Percentiles rank a stretch among this genome's conserved stretches.
Evolutionary conservation across 2,329 filamentous ascomycete species (phyloP).

Genomic region (Ophiocordyceps camponoti-rufipedis): DNA sequence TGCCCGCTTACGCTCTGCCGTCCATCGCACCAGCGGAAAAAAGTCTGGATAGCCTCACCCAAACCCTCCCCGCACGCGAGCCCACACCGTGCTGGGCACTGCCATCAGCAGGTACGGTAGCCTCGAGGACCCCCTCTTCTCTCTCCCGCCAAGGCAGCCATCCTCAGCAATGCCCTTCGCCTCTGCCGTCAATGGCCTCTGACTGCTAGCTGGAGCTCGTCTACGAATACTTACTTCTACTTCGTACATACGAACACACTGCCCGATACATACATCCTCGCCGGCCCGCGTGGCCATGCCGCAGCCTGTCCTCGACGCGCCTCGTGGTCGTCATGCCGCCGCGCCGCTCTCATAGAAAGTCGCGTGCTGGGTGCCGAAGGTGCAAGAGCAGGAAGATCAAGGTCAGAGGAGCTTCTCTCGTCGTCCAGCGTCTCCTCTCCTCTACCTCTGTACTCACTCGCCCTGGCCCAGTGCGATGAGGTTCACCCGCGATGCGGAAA

Average conservation of each 20-base stretch:
- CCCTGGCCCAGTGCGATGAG: slow-evolving; percentile 38
- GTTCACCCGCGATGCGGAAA: slow-evolving; percentile 46
- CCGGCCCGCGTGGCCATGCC: slow-evolving; percentile 6
- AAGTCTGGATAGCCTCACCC: no score
- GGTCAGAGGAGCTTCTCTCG: slow-evolving; percentile 18
- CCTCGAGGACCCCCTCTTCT: background rate
- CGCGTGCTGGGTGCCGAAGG: slow-evolving; percentile 43
- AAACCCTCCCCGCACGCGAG: no score
- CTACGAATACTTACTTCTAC: no score
- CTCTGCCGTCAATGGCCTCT: background rate
- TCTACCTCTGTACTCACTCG: no score
- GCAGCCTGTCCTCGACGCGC: slow-evolving; percentile 5
- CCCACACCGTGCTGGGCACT: no score
- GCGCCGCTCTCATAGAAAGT: slow-evolving; percentile 51
- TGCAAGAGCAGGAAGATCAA: slow-evolving; percentile 56
- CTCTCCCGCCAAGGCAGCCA: background rate
- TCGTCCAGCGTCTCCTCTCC: no score
- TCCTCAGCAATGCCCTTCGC: background rate
- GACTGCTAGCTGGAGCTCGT: no score
- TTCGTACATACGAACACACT: background rate
- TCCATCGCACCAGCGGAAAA: no score
- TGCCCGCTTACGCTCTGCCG: no score
- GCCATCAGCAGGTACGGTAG: background rate
- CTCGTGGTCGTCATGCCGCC: slow-evolving; percentile 33
- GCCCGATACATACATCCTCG: background rate